A percentile compares a stretch with the other conserved stretches of the same genome.
These are phyloP conservation scores for Sutorius australiensis DNA, from an alignment of 768 basidiomycete species.

Conservation along the genomic window DNA sequence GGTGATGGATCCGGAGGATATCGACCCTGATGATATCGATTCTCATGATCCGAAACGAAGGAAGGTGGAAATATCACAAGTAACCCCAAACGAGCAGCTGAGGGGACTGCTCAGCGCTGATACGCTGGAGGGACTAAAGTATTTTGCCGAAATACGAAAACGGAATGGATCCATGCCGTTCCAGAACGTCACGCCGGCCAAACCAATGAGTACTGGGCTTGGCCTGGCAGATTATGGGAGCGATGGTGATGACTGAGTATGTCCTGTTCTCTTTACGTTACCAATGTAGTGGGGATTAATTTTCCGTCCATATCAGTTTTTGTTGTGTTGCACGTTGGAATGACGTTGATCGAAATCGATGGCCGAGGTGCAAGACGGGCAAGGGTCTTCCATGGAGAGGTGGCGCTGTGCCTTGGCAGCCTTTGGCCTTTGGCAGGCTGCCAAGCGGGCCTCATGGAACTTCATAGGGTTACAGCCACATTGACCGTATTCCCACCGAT, in stretches of 20 bases:
- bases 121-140: constrained; percentile 85
- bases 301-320: not conserved
- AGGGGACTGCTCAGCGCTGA: constrained; percentile 74
- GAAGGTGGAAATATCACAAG: constrained; percentile 26
- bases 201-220: constrained; percentile 40
- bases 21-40: constrained; percentile 35
- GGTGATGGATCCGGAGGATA: constrained; percentile 32
- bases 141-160: constrained; percentile 84
- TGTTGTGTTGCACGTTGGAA: constrained; percentile 4
- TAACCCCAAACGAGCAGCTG: constrained; percentile 31
- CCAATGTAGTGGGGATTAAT: not conserved
- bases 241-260: constrained; percentile 49
- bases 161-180: constrained; percentile 41
- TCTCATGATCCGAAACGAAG: constrained; percentile 36
- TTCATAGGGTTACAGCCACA: constrained; percentile 28
- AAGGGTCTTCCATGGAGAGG: not conserved
- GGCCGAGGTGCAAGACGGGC: not conserved
- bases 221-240: constrained; percentile 78
- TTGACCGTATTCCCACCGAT: not conserved
- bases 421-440: constrained; percentile 22
- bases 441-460: constrained; percentile 18
- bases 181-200: constrained; percentile 29
- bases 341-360: not conserved
- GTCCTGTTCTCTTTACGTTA: constrained; percentile 2
- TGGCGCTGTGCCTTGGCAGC: constrained; percentile 20